Conservation (phyloP, 2,329 filamentous ascomycete species). For the Ophiosphaerella narmari region DNA sequence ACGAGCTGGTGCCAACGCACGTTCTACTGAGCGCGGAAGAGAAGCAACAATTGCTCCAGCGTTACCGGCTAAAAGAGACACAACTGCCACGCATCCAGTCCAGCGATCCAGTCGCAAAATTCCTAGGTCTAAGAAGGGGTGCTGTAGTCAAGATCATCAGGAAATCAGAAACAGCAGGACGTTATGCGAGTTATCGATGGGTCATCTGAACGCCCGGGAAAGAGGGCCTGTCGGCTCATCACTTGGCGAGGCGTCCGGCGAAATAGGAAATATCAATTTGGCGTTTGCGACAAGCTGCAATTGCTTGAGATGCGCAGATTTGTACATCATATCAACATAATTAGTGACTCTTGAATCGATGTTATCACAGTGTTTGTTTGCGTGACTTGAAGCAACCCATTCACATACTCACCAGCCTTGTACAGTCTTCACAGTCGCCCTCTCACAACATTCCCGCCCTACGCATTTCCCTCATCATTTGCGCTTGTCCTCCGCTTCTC, state of each 20-base stretch:
- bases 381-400: not conserved
- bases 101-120: conserved; percentile 89
- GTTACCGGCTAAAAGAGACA: conserved; percentile 96
- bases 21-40: conserved; percentile 88
- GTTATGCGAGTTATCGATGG: conserved; percentile 93
- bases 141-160: conserved; percentile 99
- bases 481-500: conserved; percentile 3
- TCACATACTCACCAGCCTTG: not conserved
- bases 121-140: conserved; percentile 84
- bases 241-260: conserved; percentile 6
- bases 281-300: conserved; percentile 4
- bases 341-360: not conserved
- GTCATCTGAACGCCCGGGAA: conserved; percentile 45
- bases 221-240: not conserved
- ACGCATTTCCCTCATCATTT: conserved; percentile 29
- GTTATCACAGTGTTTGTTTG: not conserved
- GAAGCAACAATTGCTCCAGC: conserved; percentile 80
- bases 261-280: conserved; percentile 1
- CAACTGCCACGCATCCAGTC: conserved; percentile 91
- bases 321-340: not conserved
- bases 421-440: not conserved
- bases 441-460: conserved; percentile 28
- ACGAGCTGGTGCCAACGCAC: conserved; percentile 94
- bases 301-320: not conserved
- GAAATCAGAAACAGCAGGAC: conserved; percentile 90